Evolutionary conservation across 192 early-diverging fungal genomes (phyloP).

Genomic region (Chytriomyces hyalinus): DNA sequence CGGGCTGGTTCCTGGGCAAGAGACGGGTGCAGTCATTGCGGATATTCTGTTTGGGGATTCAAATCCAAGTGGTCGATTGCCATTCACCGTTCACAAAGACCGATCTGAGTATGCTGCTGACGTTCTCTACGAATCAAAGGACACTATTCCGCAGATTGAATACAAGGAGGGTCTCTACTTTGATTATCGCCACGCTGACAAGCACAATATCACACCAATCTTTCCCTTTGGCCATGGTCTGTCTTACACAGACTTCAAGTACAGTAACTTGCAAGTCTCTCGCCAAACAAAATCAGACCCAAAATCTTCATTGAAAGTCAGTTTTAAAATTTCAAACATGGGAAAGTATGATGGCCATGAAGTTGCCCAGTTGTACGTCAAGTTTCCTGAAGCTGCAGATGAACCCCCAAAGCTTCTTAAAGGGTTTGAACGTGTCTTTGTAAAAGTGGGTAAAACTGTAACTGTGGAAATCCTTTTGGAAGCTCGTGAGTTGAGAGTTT

Average conservation of each 20-base stretch:
- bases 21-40: slow-evolving; percentile 68
- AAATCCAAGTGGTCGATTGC: slow-evolving; percentile 69
- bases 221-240: slow-evolving; percentile 68
- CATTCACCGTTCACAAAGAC: slow-evolving; percentile 63
- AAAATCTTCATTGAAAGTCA: slow-evolving; percentile 26
- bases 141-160: slow-evolving; percentile 34
- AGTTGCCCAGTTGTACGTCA: slow-evolving; percentile 55
- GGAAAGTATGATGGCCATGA: slow-evolving; percentile 46
- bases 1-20: slow-evolving; percentile 68
- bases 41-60: slow-evolving; percentile 71
- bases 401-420: slow-evolving; percentile 45
- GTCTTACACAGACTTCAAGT: slow-evolving; percentile 68
- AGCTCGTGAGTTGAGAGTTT: slow-evolving; percentile 52
- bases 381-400: slow-evolving; percentile 36
- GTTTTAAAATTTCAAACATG: slow-evolving; percentile 47
- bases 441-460: slow-evolving; percentile 48
- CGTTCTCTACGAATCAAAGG: slow-evolving; percentile 27
- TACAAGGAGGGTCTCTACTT: slow-evolving; percentile 62
- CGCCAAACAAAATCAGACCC: neutral
- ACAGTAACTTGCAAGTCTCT: slow-evolving; percentile 38
- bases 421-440: slow-evolving; percentile 47
- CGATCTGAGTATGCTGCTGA: slow-evolving; percentile 50
- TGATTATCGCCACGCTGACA: slow-evolving; percentile 65
- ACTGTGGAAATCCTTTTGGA: slow-evolving; percentile 49
- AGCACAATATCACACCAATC: slow-evolving; percentile 50